Evolutionary conservation across 495 filamentous ascomycete species (phyloP).

Genomic region (Tuber microsphaerosporum): DNA sequence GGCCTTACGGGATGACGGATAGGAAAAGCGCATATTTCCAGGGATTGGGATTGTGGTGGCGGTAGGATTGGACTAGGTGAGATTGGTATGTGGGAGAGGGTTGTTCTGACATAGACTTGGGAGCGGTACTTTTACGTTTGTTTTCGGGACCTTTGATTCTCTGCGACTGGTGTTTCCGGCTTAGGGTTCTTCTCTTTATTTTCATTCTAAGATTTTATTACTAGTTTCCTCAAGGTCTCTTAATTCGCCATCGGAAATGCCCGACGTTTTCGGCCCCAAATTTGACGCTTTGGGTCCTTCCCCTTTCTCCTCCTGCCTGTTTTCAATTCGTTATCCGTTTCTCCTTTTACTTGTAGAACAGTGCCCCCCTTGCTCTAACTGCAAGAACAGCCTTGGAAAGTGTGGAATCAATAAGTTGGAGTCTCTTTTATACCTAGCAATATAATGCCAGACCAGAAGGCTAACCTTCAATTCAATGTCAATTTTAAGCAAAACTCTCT

Average conservation of each 20-base stretch:
- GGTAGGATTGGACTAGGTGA: neutral
- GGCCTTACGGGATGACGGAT: neutral
- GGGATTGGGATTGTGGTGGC: neutral
- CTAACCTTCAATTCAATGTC: neutral
- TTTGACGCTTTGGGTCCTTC: neutral
- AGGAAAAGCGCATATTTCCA: constrained; percentile 3
- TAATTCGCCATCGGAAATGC: constrained; percentile 11
- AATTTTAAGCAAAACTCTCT: neutral
- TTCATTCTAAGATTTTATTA: constrained; percentile 25
- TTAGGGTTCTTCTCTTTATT: constrained; percentile 22
- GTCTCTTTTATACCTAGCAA: neutral
- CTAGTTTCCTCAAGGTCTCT: constrained; percentile 4
- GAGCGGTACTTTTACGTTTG: constrained; percentile 15
- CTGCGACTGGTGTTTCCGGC: constrained; percentile 28
- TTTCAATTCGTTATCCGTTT: constrained; percentile 8
- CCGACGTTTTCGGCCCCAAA: neutral
- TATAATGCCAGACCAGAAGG: neutral
- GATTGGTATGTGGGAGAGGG: constrained; percentile 4
- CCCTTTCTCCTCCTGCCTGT: neutral
- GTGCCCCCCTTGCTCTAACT: neutral
- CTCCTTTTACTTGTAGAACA: constrained; percentile 22
- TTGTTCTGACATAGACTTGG: constrained; percentile 33
- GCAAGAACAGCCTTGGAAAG: neutral
- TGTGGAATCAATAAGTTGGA: neutral
- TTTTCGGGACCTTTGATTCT: constrained; percentile 10